Evolutionary conservation across 2,329 filamentous ascomycete genomes (phyloP).

Genomic region (Alternaria ventricosa): DNA sequence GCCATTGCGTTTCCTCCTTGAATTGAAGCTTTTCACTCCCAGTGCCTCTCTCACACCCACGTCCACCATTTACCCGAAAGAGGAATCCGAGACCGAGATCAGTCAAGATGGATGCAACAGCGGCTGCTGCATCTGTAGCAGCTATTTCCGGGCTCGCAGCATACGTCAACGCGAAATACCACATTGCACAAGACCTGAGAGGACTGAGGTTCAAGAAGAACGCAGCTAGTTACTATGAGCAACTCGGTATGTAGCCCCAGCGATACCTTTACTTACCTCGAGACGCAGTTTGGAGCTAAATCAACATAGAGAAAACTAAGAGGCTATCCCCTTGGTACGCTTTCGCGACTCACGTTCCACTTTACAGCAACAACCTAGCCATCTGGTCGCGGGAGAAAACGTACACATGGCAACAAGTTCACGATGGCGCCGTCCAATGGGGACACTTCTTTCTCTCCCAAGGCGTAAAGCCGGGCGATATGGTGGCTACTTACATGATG

Average conservation of each 20-base stretch:
- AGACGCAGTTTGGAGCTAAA: background rate
- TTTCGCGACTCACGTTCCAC: slow-evolving; percentile 29
- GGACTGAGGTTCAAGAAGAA: slow-evolving; percentile 54
- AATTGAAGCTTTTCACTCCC: background rate
- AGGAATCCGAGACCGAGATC: background rate
- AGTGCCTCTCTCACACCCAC: background rate
- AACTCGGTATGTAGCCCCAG: slow-evolving; percentile 28
- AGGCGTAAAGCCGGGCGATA: slow-evolving; percentile 66
- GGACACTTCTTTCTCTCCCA: slow-evolving; percentile 48
- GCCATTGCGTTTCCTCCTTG: background rate
- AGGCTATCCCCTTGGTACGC: slow-evolving; percentile 40
- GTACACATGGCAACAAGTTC: slow-evolving; percentile 41
- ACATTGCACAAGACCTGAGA: slow-evolving; percentile 66
- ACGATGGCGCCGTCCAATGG: slow-evolving; percentile 40
- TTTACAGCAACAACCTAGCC: slow-evolving; percentile 57
- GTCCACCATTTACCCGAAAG: background rate
- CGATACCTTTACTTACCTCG: background rate
- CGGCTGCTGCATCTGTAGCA: slow-evolving; percentile 37
- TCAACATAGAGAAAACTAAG: slow-evolving; percentile 49
- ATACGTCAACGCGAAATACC: slow-evolving; percentile 73
- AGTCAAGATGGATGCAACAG: slow-evolving; percentile 25
- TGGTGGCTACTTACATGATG: slow-evolving; percentile 70
- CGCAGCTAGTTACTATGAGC: slow-evolving; percentile 31
- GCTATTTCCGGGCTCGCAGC: slow-evolving; percentile 53
- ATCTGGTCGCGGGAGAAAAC: slow-evolving; percentile 70